Conservation (phyloP, 2,329 filamentous ascomycete genomes). For the Sclerotinia nivalis region DNA sequence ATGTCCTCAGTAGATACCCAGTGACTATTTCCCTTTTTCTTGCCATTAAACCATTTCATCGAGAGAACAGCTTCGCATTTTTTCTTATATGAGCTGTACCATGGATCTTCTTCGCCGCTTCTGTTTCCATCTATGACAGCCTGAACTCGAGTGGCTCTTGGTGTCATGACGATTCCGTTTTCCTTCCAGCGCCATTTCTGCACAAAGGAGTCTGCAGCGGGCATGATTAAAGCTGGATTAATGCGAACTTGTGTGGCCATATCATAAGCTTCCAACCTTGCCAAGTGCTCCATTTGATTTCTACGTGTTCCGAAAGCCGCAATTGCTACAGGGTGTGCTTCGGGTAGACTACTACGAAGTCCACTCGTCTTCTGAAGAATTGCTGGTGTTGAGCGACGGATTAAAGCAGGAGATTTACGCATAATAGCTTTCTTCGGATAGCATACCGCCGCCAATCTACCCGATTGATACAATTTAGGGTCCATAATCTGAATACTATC, state of each 20-base stretch:
- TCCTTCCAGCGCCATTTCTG: constrained; percentile 5
- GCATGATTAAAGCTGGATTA: not conserved
- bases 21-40: not conserved
- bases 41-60: not conserved
- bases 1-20: not conserved
- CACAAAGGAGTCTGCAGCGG: constrained; percentile 1
- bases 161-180: not conserved
- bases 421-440: not conserved
- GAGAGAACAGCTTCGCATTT: not conserved
- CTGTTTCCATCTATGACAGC: not conserved
- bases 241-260: not conserved
- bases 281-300: not conserved
- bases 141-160: not conserved
- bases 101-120: not conserved
- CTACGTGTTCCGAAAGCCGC: not conserved
- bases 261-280: constrained; percentile 1
- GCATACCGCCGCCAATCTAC: not conserved
- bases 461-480: not conserved
- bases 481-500: not conserved
- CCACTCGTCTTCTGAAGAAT: not conserved
- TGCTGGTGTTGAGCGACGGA: not conserved
- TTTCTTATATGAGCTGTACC: not conserved
- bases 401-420: not conserved
- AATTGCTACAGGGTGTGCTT: not conserved
- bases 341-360: not conserved